Percentiles rank a stretch among this genome's conserved stretches.
Evolutionary conservation across 306 rosid genomes (phyloP).

Genomic region (Castanea crenata): DNA sequence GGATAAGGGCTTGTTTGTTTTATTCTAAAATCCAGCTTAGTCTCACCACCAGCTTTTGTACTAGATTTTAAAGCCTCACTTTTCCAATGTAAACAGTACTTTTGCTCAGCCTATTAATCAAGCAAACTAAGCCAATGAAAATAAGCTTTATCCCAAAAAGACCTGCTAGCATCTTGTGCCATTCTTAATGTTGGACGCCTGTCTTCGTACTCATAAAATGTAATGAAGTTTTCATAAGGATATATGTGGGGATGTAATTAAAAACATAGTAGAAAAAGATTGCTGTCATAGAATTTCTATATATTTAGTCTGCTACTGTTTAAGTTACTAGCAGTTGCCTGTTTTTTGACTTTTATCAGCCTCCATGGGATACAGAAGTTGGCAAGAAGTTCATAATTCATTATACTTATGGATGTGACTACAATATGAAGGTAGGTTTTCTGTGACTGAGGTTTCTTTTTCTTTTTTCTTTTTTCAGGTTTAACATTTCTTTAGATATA

Average conservation of each 20-base stretch:
- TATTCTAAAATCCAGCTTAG: too few species aligned
- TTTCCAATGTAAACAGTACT: too few species aligned
- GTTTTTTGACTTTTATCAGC: slow-evolving; percentile 48
- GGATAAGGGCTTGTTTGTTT: too few species aligned
- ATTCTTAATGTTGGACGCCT: neutral
- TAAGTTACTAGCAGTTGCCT: slow-evolving; percentile 26
- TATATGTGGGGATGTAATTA: neutral
- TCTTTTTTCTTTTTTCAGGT: neutral
- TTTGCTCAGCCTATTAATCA: too few species aligned
- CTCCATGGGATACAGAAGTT: slow-evolving; percentile 86
- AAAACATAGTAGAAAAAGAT: neutral
- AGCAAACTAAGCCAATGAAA: too few species aligned
- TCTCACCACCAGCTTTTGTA: too few species aligned
- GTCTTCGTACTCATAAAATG: neutral
- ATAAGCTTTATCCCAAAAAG: too few species aligned
- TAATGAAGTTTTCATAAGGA: neutral
- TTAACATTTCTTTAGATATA: neutral
- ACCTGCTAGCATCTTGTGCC: neutral
- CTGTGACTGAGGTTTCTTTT: slow-evolving; percentile 1
- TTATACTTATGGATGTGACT: slow-evolving; percentile 95
- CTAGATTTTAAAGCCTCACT: too few species aligned
- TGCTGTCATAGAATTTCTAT: neutral
- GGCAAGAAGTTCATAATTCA: slow-evolving; percentile 81
- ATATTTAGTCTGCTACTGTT: neutral
- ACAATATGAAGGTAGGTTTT: slow-evolving; percentile 70